Evolutionary conservation across 805 yeast species (phyloP).

Genomic region (Blastobotrys americana): DNA sequence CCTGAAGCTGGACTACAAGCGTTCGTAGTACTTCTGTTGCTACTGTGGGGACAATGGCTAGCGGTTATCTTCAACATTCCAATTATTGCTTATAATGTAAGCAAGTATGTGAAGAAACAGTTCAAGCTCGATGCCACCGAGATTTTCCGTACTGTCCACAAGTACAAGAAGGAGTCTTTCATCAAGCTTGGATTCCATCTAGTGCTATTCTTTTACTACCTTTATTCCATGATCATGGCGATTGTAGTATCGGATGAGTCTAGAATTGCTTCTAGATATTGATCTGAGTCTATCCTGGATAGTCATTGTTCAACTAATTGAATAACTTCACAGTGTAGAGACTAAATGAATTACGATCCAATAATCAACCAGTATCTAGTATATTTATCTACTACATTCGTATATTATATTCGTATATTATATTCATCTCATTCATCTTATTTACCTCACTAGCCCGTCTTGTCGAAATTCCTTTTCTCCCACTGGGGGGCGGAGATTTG

Average conservation of each 20-base stretch:
- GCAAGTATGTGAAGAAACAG: constrained; percentile 70
- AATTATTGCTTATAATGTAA: constrained; percentile 70
- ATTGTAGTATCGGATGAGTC: constrained; percentile 58
- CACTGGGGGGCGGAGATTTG: too few species aligned
- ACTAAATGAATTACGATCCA: too few species aligned
- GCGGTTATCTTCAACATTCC: constrained; percentile 81
- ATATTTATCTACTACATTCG: too few species aligned
- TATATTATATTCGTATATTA: too few species aligned
- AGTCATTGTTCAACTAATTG: too few species aligned
- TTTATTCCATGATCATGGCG: constrained; percentile 93
- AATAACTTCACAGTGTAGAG: too few species aligned
- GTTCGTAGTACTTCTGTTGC: constrained; percentile 57
- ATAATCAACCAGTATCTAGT: too few species aligned
- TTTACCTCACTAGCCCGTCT: too few species aligned
- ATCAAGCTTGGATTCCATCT: constrained; percentile 85
- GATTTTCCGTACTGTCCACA: constrained; percentile 86
- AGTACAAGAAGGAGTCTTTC: constrained; percentile 87
- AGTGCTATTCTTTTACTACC: constrained; percentile 87
- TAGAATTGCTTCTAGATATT: background rate
- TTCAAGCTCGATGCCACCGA: constrained; percentile 94
- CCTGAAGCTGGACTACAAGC: constrained; percentile 83
- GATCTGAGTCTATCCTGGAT: too few species aligned
- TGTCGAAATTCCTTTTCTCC: too few species aligned
- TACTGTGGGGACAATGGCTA: constrained; percentile 89
- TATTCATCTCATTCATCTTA: too few species aligned